A percentile compares a stretch with the other conserved stretches of the same genome.
phyloP scores from a whole-genome alignment of 495 filamentous ascomycete species.

The Penicillium silybi region DNA sequence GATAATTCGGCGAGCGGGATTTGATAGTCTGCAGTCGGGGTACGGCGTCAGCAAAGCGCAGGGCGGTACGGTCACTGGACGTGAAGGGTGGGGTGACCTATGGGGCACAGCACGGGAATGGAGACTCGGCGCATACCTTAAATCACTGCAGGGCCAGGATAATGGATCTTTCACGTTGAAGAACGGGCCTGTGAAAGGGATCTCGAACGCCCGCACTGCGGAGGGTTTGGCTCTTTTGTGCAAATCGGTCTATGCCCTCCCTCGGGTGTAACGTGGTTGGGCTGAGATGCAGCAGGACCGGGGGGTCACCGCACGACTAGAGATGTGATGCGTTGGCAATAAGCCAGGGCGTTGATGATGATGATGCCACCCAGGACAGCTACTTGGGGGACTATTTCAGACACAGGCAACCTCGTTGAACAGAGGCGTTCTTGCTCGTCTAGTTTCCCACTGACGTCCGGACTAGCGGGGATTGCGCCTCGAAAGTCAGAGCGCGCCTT shows the following conservation, averaged over 20 bases:
- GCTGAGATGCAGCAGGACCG: slow-evolving; percentile 46
- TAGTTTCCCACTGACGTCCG: slow-evolving; percentile 14
- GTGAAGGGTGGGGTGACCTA: slow-evolving; percentile 20
- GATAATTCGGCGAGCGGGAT: slow-evolving; percentile 43
- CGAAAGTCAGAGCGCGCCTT: slow-evolving; percentile 22
- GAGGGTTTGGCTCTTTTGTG: slow-evolving; percentile 39
- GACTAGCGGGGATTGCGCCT: slow-evolving; percentile 20
- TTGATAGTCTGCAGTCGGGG: slow-evolving; percentile 35
- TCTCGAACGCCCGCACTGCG: slow-evolving; percentile 20
- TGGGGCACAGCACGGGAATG: slow-evolving; percentile 6
- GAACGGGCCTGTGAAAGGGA: slow-evolving; percentile 11
- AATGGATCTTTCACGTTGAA: neutral
- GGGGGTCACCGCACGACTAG: slow-evolving; percentile 29
- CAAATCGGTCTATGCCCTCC: slow-evolving; percentile 33
- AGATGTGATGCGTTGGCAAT: slow-evolving; percentile 49
- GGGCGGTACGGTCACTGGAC: slow-evolving; percentile 44
- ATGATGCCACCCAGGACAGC: slow-evolving; percentile 26
- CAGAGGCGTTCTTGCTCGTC: slow-evolving; percentile 10
- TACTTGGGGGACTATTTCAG: slow-evolving; percentile 32
- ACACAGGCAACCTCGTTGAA: slow-evolving; percentile 26
- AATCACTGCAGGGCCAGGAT: slow-evolving; percentile 12
- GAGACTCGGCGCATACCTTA: slow-evolving; percentile 38
- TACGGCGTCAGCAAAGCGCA: slow-evolving; percentile 46
- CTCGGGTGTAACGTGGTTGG: slow-evolving; percentile 49
- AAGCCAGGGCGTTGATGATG: slow-evolving; percentile 12